Base-by-base conservation (phyloP, 768 basidiomycete species). In the Arthromyces matolae region DNA sequence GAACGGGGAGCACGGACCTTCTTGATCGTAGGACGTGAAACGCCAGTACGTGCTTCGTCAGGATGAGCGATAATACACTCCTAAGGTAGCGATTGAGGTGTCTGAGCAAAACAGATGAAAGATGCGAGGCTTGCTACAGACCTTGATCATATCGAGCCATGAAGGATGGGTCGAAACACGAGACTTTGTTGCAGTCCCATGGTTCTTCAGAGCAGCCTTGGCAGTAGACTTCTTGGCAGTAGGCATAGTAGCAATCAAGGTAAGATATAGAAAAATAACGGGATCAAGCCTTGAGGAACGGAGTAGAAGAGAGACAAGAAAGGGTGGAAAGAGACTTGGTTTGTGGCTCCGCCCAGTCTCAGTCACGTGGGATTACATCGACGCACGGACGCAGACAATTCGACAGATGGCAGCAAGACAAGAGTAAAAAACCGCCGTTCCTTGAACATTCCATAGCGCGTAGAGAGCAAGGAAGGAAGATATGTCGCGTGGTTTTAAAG, bases 101-200 rank as follows among this genome's bases (percentile, higher is more conserved):
- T 35, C 59, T 58, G 50, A n/a, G n/a, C 56, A 51, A 49, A 42
- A 16, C 8, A 38, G 29, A 32, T 18, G 28, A 16, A 19, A 19
- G 18, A 10, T 28, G 29, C 10, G 20, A 32, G 16, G 32, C 23
- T 18, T 56, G 51, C 50, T 44, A 55, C 71, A 54, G 55, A 86
- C 85, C 76, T 84, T 87, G 68, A 87, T 87, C 85, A 87, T 87
- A 59, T 86, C 85, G 48, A 81, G 71, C 85, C 85, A 87, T 50
- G 75, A 68, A 5, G 85, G 85, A 66, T 86, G 85, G 38, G 72
- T 58, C 29, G 70, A 56, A 41, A 68, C 57, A 60, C 69, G 64
- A 57, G 70, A 52, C 60, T 70, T 73, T 49, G 56, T 54, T 40
- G 66, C 55, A 37, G 69, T 46, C 19, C 55, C 55, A 58, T 61